Evolutionary conservation across 306 rosid genomes (phyloP), one percentile per base, ranked within the genome.

Genomic region (Alnus rubra): DNA sequence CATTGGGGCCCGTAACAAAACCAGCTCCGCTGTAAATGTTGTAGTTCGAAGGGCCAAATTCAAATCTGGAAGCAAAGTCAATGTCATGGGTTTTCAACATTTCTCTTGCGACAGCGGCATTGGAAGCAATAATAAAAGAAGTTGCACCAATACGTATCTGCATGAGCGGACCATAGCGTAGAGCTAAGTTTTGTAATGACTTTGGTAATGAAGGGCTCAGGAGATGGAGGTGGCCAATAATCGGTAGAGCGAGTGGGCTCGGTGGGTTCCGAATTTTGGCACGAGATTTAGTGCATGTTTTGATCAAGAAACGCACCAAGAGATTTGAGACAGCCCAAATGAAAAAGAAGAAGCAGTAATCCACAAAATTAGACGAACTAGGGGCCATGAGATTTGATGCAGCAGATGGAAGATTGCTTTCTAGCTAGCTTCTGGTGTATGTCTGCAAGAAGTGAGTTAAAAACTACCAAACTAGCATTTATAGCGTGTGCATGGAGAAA

Each of bases 181-280:
- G 65, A 58, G 65, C 65, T 23, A 58, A 28, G 65, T 58, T 58
- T 9, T 58, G 65, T 3, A 58, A 23, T 2, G 65, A 58, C 15
- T 19, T 30, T 9, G 65, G 65, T 10, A 58, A 58, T 6, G 28
- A n/a, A 19, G 15, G 4, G 5, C 65, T 3, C 9, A 58, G 1
- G 1, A 58, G 65, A 23, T 88, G 91, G 51, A 88, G 89, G 73
- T 88, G 89, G 16, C 91, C 89, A 0, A 85, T 85, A 72, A 88
- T 78, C 14, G 89, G 87, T 6, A 88, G 79, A 54, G 84, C 42
- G 15, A 78, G 84, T 76, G 91, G 91, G 71, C 84, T 78, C 18
- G 89, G 89, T 33, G 86, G 91, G 14, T 68, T 50, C 4, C 73
- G 47, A 75, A 15, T 1, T 71, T 45, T 76, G 58, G 78, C 16